phyloP scores from a whole-genome alignment of 352 stramenopile genomes.

The Aphanomyces astaci region DNA sequence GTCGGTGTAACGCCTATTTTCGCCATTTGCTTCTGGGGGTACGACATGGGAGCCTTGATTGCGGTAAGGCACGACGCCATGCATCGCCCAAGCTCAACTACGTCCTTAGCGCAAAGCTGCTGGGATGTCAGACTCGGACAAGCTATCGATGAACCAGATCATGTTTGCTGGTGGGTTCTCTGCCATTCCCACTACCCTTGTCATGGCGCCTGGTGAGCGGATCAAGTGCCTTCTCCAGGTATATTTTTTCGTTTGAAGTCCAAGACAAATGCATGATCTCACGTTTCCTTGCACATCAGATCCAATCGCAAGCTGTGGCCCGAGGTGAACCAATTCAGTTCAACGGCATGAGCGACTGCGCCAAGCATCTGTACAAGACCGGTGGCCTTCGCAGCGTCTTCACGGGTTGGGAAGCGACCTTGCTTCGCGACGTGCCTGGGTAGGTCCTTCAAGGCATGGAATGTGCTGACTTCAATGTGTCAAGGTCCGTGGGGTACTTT shows the following conservation, averaged over 20 bases:
- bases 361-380: conserved; percentile 85
- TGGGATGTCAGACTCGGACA: conserved; percentile 46
- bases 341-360: conserved; percentile 93
- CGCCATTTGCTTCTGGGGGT: conserved; percentile 96
- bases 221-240: conserved; percentile 94
- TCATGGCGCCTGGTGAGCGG: conserved; percentile 94
- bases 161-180: conserved; percentile 88
- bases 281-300: conserved; percentile 55
- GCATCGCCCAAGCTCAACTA: no score
- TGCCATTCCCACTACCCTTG: conserved; percentile 72
- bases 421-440: conserved; percentile 91
- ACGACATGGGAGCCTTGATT: conserved; percentile 93
- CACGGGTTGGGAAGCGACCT: conserved; percentile 90
- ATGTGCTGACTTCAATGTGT: background rate
- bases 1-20: conserved; percentile 95
- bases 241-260: background rate
- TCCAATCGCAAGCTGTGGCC: conserved; percentile 83
- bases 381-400: conserved; percentile 91
- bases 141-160: conserved; percentile 72
- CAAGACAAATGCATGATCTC: background rate
- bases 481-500: conserved; percentile 92
- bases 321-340: conserved; percentile 81
- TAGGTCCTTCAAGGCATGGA: conserved; percentile 33
- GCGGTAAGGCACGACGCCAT: conserved; percentile 68
- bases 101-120: conserved; percentile 46